Evolutionary conservation across 305 asterid species (phyloP).

Genomic region (Lippia alba): DNA sequence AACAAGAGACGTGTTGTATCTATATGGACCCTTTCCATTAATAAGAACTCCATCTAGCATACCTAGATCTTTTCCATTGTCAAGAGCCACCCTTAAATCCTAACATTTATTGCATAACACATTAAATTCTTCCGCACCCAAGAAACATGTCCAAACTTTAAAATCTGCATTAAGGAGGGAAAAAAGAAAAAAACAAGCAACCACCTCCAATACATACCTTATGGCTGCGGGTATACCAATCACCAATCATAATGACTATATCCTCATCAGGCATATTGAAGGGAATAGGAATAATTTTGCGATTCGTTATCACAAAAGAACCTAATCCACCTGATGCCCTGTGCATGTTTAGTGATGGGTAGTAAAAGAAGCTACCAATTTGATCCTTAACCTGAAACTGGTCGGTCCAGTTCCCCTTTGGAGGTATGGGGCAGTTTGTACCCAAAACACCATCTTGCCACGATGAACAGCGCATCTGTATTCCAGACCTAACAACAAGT

Average conservation of each 20-base stretch:
- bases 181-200: neutral
- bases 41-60: slow-evolving; percentile 87
- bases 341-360: slow-evolving; percentile 68
- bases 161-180: neutral
- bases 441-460: slow-evolving; percentile 86
- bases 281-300: slow-evolving; percentile 55
- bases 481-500: slow-evolving; percentile 56
- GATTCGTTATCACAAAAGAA: slow-evolving; percentile 58
- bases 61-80: slow-evolving; percentile 61
- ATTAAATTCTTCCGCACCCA: neutral
- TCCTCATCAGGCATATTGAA: slow-evolving; percentile 69
- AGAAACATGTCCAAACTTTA: neutral
- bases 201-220: slow-evolving; percentile 44
- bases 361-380: slow-evolving; percentile 82
- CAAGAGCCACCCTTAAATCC: slow-evolving; percentile 62
- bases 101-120: slow-evolving; percentile 29
- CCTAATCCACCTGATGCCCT: slow-evolving; percentile 85
- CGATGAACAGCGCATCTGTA: slow-evolving; percentile 73
- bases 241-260: slow-evolving; percentile 70
- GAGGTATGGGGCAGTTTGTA: slow-evolving; percentile 74
- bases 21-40: slow-evolving; percentile 82
- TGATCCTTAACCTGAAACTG: slow-evolving; percentile 92
- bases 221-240: slow-evolving; percentile 73
- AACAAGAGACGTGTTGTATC: slow-evolving; percentile 68
- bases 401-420: slow-evolving; percentile 73